Evolutionary conservation across 495 filamentous ascomycete genomes (phyloP).

Genomic region (Neurospora hispaniola): DNA sequence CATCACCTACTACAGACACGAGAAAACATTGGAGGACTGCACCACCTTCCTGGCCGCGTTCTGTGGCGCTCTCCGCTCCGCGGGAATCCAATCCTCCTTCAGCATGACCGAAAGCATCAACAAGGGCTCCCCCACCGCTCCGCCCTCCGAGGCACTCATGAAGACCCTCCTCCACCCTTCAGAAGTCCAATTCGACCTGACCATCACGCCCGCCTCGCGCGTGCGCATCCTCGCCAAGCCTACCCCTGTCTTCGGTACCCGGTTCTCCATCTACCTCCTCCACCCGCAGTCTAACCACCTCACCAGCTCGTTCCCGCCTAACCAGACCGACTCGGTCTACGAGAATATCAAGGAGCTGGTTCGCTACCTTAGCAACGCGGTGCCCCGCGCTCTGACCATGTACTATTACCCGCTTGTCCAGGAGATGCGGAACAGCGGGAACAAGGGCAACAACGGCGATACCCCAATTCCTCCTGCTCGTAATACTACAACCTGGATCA

Average conservation of each 20-base stretch:
- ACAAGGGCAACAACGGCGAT: background rate
- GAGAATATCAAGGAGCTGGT: slow-evolving; percentile 8
- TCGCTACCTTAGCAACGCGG: slow-evolving; percentile 13
- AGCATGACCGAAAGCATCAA: slow-evolving; percentile 18
- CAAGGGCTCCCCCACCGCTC: slow-evolving; percentile 7
- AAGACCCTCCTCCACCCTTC: slow-evolving; percentile 14
- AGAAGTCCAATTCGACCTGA: slow-evolving; percentile 26
- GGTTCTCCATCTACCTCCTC: slow-evolving; percentile 23
- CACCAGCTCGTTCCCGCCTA: background rate
- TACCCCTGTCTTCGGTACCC: slow-evolving; percentile 17
- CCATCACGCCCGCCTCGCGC: slow-evolving; percentile 25
- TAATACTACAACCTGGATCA: slow-evolving; percentile 3
- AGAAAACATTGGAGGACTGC: slow-evolving; percentile 25
- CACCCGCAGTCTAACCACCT: slow-evolving; percentile 8
- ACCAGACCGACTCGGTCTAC: slow-evolving; percentile 11
- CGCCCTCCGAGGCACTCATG: slow-evolving; percentile 12
- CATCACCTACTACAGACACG: slow-evolving; percentile 53
- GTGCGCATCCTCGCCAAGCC: slow-evolving; percentile 24
- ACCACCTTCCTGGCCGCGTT: slow-evolving; percentile 7
- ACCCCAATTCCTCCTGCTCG: background rate
- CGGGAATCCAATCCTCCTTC: slow-evolving; percentile 15
- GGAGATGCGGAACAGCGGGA: background rate
- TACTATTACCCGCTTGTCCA: slow-evolving; percentile 5
- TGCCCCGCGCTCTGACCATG: slow-evolving; percentile 16
- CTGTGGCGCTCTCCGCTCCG: slow-evolving; percentile 13